Evolutionary conservation across 83 land plant species (phyloP), one percentile per base, ranked within the genome.

Genomic region (Picea mariana): DNA sequence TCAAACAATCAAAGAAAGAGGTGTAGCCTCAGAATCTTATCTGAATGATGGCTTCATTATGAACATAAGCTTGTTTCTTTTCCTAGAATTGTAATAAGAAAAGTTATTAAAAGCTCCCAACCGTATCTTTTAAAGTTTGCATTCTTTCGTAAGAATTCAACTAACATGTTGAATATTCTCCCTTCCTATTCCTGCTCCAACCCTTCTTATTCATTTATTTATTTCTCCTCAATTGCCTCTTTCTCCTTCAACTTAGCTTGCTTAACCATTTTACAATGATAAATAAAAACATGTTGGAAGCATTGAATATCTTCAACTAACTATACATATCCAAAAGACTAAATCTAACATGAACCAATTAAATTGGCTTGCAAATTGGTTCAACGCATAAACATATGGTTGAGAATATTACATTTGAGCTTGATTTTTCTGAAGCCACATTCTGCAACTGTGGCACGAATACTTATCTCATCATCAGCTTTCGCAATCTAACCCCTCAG

Each of bases 201-300:
- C 79, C 84, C 78, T 76, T 85, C 88, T 77, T 90, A 84, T 65
- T 81, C 86, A 59, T 67, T 83, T 85, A 78, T 90, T 83, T 90
- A 88, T 77, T 86, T 47, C 71, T 91, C 90, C 63, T 90, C 90
- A 11, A 91, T 26, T 27, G 90, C 26, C 15, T 87, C 82, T 65
- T 86, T 94, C 84, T 91, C 92, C 80, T 90, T 91, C 49, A 72
- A 15, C 72, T 86, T 93, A 47, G 85, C 89, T 73, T 88, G 92
- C 75, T 87, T 93, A 49, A 86, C 86, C 78, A 84, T 84, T 84
- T 93, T 93, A 11, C 38, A 81, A 6, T 17, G 77, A 68, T 47
- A 55, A 61, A 24, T 15, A 26, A 13, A 0, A 64, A 23, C 21
- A 68, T 11, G 20, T 42, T 17, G 17, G 6, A 0, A 40, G 18